phyloP scores from a whole-genome alignment of 495 filamentous ascomycete genomes.

The Penicillium macrosclerotiorum region DNA sequence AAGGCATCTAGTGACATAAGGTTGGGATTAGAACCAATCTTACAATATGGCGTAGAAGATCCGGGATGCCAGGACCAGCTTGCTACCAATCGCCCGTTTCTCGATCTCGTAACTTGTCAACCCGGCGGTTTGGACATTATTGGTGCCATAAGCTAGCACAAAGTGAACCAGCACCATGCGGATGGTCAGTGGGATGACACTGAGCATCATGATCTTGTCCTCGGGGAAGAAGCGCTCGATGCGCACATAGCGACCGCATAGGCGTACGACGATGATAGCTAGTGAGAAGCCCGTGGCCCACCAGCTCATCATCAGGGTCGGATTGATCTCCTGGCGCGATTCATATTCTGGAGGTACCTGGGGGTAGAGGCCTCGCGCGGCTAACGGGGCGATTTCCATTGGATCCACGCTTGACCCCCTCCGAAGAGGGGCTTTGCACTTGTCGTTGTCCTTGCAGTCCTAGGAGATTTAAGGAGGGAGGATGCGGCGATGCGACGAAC shows the following conservation, averaged over 20 bases:
- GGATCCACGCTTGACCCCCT: slow-evolving; percentile 26
- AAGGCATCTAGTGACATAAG: background rate
- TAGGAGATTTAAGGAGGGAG: background rate
- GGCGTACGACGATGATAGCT: slow-evolving; percentile 72
- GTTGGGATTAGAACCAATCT: slow-evolving; percentile 19
- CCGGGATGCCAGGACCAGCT: slow-evolving; percentile 50
- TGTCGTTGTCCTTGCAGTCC: background rate
- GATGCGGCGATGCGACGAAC: background rate
- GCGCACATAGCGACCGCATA: slow-evolving; percentile 75
- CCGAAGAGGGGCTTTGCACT: slow-evolving; percentile 22
- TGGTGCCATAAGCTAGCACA: slow-evolving; percentile 81
- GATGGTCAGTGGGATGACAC: slow-evolving; percentile 73
- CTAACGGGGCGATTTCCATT: slow-evolving; percentile 18
- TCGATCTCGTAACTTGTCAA: slow-evolving; percentile 42
- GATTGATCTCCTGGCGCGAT: slow-evolving; percentile 56
- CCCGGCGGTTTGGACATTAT: slow-evolving; percentile 58
- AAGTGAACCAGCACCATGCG: slow-evolving; percentile 88
- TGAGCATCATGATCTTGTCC: slow-evolving; percentile 80
- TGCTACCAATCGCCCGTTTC: slow-evolving; percentile 49
- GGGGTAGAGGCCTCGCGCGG: slow-evolving; percentile 22
- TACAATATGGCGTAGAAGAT: slow-evolving; percentile 59
- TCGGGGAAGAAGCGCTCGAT: slow-evolving; percentile 80
- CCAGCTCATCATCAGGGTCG: slow-evolving; percentile 87
- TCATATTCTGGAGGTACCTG: slow-evolving; percentile 56
- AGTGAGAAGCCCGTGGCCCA: slow-evolving; percentile 86